These are phyloP conservation scores for Peronosclerospora sorghi DNA, from an alignment of 352 stramenopile species.

Conservation along the genomic window DNA sequence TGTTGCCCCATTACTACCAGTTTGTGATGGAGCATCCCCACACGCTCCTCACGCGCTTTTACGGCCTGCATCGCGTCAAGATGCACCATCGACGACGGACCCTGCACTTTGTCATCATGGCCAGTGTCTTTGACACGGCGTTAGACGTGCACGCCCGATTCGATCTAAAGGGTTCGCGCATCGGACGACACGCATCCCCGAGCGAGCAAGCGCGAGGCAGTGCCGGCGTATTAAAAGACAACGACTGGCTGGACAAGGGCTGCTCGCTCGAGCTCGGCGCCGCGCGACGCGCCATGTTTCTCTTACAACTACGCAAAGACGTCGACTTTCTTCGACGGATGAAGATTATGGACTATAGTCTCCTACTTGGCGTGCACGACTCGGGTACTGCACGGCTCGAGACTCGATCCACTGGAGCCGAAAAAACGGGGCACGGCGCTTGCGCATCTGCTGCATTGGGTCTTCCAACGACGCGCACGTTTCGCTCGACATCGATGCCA, in stretches of 20 bases:
- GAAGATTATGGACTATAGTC: conserved; percentile 93
- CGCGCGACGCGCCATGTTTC: conserved; percentile 59
- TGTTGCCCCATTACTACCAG: conserved; percentile 97
- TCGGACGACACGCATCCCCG: conserved; percentile 61
- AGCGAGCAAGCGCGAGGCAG: conserved; percentile 57
- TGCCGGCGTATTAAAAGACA: conserved; percentile 82
- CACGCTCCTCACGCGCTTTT: conserved; percentile 95
- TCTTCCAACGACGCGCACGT: background rate
- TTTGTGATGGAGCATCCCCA: conserved; percentile 95
- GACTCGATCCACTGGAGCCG: conserved; percentile 28
- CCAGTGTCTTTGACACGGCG: conserved; percentile 93
- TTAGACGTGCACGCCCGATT: conserved; percentile 85
- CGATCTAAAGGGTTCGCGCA: conserved; percentile 86
- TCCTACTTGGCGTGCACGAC: conserved; percentile 89
- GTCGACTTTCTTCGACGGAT: conserved; percentile 85
- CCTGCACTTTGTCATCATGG: conserved; percentile 94
- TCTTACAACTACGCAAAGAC: conserved; percentile 83
- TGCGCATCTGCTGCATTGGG: conserved; percentile 17
- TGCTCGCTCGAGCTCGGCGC: conserved; percentile 80
- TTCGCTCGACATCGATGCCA: conserved; percentile 10
- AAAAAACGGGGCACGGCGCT: conserved; percentile 9
- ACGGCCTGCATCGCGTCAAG: conserved; percentile 97
- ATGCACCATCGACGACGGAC: conserved; percentile 91
- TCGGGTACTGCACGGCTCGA: conserved; percentile 42
- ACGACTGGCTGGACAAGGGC: conserved; percentile 80